Evolutionary conservation across 192 early-diverging fungal genomes (phyloP), one percentile per base, ranked within the genome.

Genomic region (Bifiguratus adelaidae): DNA sequence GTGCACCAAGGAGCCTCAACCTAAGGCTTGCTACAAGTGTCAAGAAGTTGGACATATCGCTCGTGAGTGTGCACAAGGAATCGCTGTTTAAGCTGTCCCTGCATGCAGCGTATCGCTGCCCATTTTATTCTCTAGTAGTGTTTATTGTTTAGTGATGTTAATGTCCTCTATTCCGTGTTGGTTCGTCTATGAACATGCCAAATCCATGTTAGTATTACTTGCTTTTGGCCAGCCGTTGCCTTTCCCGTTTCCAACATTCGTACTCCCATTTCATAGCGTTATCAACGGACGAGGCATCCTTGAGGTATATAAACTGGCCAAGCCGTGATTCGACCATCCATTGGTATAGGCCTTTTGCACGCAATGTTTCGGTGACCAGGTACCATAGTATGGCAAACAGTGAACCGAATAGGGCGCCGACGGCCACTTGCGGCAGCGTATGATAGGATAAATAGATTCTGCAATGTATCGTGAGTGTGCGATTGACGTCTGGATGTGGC

Each of bases 371-470:
- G 26, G 69, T 52, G 19, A 61, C 44, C 0, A 65, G n/a, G 32
- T 64, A 86, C 73, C 83, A 91, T 2, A 60, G 5, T 1, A 67
- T 19, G 0, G 77, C 85, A 57, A 81, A 78, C 0, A 59, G 19
- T 0, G 53, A 35, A 13, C 89, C 89, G 20, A 74, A 41, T 15
- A 61, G 42, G 2, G 70, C 51, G 4, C 89, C 89, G 18, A 73
- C 73, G 2, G 76, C n/a, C 6, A 89, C 85, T 58, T 91, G 89
- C 23, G 65, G 55, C 28, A 67, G 45, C 0, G 80, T 85, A 41
- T 91, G 89, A 59, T 89, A 89, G 7, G 66, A 60, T 2, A 91
- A 56, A 49, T 86, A 75, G 18, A 89, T 67, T 22, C 85, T 82
- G 41, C 6, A 13, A n/a, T 20, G 19, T n/a, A 18, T 20, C 15